Evolutionary conservation across 805 yeast species (phyloP), one percentile per base, ranked within the genome.

Genomic region (Monosporozyma aerobia): DNA sequence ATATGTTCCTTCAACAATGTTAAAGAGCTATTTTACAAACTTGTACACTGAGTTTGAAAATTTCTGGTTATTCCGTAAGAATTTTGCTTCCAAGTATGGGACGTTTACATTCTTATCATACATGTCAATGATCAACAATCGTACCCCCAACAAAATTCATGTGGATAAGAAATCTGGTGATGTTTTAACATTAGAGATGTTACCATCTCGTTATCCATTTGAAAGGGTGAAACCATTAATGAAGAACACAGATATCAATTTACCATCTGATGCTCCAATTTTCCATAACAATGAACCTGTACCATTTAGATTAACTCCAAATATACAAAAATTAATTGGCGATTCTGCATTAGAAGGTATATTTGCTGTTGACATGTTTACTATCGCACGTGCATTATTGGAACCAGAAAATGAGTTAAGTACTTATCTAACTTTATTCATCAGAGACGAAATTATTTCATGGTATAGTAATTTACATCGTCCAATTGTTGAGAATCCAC

Each of bases 51-150:
- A 82, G 54, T 95, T 85, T 66, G 97, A 87, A 68, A 97, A 92
- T 63, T 94, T 92, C 75, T 94, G 99, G 99, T 71, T 92, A 50
- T 94, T 95, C 82, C 80, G 98, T 57, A 89, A 90, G 62, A 97
- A 90, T 64, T 95, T 94, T 64, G 82, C 97, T 5, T 84, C 95
- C 29, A 96, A 90, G 69, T 94, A 92, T 70, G 97, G 97, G 4
- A 83, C 96, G 0, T 86, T 94, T 61, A 82, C 89, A 45, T 92
- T 92, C 69, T 83, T 90, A 77, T 87, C 98, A 0, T 89, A 88
- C 63, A 85, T 92, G 90, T 81, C 94, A 87, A 84, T 95, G 70
- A 87, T 94, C 62, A 89, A 89, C 66, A 82, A 85, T 48, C 81
- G 99, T 63, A 92, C 88, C 57, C 98, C 99, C 3, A 95, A 87